These are phyloP conservation scores for Phialophora chinensis DNA, from an alignment of 2,329 filamentous ascomycete species.

Conservation along the genomic window DNA sequence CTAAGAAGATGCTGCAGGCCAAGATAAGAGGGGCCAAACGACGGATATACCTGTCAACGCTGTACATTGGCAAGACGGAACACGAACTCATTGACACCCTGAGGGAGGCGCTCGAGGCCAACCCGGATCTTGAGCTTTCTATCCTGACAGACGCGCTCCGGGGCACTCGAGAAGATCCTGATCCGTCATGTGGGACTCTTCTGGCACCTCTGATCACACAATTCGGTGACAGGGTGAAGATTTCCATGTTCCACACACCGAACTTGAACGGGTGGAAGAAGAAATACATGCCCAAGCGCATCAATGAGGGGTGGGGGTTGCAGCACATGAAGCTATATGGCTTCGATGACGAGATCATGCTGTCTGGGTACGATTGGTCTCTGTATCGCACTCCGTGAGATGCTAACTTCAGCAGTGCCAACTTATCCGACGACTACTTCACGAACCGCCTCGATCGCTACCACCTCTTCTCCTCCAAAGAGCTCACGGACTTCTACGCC, in stretches of 20 bases:
- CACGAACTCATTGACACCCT: constrained; percentile 83
- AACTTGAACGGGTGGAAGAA: constrained; percentile 89
- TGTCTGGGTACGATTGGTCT: constrained; percentile 71
- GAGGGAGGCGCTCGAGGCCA: constrained; percentile 73
- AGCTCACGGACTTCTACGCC: constrained; percentile 82
- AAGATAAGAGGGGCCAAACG: constrained; percentile 81
- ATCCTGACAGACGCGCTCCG: constrained; percentile 90
- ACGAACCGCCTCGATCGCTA: constrained; percentile 95
- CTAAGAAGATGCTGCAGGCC: constrained; percentile 55
- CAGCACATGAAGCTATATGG: constrained; percentile 99
- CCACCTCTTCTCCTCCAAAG: constrained; percentile 81
- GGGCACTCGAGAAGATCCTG: constrained; percentile 86
- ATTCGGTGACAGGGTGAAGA: constrained; percentile 80
- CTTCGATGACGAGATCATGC: constrained; percentile 90
- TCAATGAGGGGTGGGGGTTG: constrained; percentile 97
- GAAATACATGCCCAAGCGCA: constrained; percentile 79
- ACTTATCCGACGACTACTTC: constrained; percentile 92
- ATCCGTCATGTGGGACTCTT: constrained; percentile 85
- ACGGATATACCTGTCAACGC: constrained; percentile 88
- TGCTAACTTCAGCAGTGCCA: constrained; percentile 63
- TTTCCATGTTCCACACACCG: constrained; percentile 97
- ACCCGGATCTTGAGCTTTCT: constrained; percentile 78
- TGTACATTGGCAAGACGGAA: constrained; percentile 95
- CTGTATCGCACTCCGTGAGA: constrained; percentile 1
- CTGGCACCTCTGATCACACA: constrained; percentile 89